A percentile compares a stretch with the other conserved stretches of the same genome.
These are phyloP conservation scores for Phytophthora rubi DNA, from an alignment of 352 stramenopile genomes.

Conservation along the genomic window DNA sequence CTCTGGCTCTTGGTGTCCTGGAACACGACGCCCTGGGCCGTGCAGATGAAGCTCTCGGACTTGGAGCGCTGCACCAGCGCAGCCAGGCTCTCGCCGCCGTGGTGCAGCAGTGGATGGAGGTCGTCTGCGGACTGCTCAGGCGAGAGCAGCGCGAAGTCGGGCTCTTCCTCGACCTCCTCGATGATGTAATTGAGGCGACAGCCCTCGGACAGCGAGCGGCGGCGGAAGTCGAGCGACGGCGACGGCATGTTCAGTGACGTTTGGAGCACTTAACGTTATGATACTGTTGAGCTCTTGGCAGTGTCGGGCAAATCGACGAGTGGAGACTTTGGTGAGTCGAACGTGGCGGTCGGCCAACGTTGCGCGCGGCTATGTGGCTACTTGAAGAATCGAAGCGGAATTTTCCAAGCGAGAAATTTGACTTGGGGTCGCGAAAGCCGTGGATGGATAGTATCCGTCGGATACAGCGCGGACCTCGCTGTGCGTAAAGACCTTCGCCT, in stretches of 20 bases:
- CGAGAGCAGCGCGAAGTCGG: not conserved
- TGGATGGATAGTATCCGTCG: too few species aligned
- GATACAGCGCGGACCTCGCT: too few species aligned
- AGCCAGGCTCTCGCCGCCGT: constrained; percentile 5
- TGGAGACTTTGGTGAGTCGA: constrained; percentile 6
- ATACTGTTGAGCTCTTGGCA: constrained; percentile 13
- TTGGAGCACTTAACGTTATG: not conserved
- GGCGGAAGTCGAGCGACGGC: constrained; percentile 9
- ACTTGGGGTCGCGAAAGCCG: not conserved
- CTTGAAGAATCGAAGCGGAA: constrained; percentile 20
- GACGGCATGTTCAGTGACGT: constrained; percentile 8
- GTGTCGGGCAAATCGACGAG: constrained; percentile 21
- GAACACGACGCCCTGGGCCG: constrained; percentile 37
- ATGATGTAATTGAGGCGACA: constrained; percentile 7
- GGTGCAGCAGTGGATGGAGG: constrained; percentile 13
- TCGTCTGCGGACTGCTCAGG: constrained; percentile 12
- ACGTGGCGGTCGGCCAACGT: not conserved
- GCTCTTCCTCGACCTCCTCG: not conserved
- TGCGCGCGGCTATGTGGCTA: constrained; percentile 8
- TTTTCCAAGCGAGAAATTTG: constrained; percentile 1
- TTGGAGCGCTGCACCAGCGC: constrained; percentile 32
- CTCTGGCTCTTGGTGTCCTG: constrained; percentile 30
- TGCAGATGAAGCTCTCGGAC: constrained; percentile 47
- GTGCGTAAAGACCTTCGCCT: not conserved
- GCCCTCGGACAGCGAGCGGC: constrained; percentile 27